Percentiles rank a stretch among this genome's conserved stretches.
phyloP scores from a whole-genome alignment of 208 protist genomes.

The Wallacemonas sp. region DNA sequence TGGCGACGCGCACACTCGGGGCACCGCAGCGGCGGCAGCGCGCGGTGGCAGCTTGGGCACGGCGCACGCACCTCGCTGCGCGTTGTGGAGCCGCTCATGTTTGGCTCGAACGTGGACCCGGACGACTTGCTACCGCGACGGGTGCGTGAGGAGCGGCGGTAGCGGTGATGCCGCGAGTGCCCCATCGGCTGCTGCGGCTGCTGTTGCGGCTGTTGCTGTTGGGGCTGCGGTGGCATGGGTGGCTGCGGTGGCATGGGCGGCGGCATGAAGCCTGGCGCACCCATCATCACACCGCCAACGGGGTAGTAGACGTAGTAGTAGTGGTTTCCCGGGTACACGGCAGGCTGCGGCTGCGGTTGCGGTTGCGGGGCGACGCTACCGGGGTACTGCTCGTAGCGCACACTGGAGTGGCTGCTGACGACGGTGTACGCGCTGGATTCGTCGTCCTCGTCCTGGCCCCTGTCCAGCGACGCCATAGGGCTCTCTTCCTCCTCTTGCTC shows the following conservation, averaged over 20 bases:
- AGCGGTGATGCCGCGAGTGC: conserved; percentile 12
- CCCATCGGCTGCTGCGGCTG: background rate
- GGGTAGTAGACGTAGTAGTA: conserved; percentile 18
- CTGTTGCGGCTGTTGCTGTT: background rate
- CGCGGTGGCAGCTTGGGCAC: conserved; percentile 6
- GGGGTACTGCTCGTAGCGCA: conserved; percentile 15
- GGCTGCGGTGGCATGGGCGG: background rate
- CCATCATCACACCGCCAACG: conserved; percentile 9
- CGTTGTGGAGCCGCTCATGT: conserved; percentile 2
- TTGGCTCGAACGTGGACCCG: background rate
- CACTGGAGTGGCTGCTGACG: conserved; percentile 13
- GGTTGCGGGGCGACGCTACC: background rate
- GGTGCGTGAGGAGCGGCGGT: conserved; percentile 6
- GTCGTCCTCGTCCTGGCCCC: background rate
- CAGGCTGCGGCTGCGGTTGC: background rate
- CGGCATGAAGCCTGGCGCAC: background rate
- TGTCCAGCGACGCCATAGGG: background rate
- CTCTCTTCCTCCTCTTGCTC: background rate
- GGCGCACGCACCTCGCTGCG: conserved; percentile 1
- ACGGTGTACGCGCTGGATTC: conserved; percentile 11
- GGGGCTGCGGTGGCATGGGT: background rate
- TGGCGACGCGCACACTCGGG: conserved; percentile 14
- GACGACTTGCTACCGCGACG: conserved; percentile 4
- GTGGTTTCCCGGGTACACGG: conserved; percentile 5
- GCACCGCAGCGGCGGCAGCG: conserved; percentile 15